Base-by-base conservation (phyloP, 306 rosid species). In the Senna tora region DNA sequence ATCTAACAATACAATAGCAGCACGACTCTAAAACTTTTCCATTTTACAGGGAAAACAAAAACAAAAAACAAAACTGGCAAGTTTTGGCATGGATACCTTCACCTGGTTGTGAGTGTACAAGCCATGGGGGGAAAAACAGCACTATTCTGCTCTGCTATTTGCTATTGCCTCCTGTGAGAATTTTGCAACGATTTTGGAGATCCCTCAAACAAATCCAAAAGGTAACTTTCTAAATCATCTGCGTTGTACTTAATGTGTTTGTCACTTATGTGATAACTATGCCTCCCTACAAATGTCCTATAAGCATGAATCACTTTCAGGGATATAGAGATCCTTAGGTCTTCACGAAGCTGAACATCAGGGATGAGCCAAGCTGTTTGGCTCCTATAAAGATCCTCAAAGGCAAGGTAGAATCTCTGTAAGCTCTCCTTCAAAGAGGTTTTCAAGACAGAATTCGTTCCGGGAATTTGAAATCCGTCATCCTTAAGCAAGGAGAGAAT, bases 261-360 rank as follows among this genome's bases (percentile, higher is more conserved):
- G 41, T 88, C 93, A 73, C 84, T 84, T 12, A 88, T 32, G 75
- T 82, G 78, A 61, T 43, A 22, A 39, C 34, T 21, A 70, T 84
- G 80, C 56, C 88, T 75, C 77, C 87, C 85, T 16, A 59, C 83
- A 5, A 88, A 88, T 46, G 85, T 76, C 76, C 93, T 60, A 41
- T 88, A 88, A 47, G 90, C 85, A 30, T 86, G 93, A 67, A 88
- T 80, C 41, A 88, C 93, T 64, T 73, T 82, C 7, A 81, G 84
- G 45, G 90, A 85, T 20, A 84, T 60, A 9, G 88, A 88, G 72
- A 88, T 86, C 63, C 87, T 64, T 41, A 88, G 30, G 36, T 88
- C 93, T 43, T 84, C 90, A 13, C 90, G 78, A 39, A 88, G 93
- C 77, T 84, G 84, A 56, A 25, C 14, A 77, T 88, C 89, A 3